Evolutionary conservation across 768 basidiomycete species (phyloP).

Genomic region (Agaricus blazei): DNA sequence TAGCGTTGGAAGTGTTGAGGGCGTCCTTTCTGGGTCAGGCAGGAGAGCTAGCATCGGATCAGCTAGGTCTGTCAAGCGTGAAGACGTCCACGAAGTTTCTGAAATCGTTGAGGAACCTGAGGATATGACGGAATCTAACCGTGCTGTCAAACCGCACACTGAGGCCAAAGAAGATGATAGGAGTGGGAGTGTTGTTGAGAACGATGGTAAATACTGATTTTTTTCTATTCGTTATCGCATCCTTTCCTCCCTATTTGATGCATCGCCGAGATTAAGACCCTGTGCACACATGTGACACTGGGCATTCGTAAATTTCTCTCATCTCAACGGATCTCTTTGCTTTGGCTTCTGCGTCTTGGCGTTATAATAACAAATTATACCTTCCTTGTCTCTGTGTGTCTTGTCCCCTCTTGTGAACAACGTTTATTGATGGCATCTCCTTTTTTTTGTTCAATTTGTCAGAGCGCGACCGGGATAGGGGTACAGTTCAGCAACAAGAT

Average conservation of each 20-base stretch:
- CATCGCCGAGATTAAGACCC: neutral
- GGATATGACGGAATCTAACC: neutral
- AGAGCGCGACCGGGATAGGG: neutral
- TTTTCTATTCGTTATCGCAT: slow-evolving; percentile 3
- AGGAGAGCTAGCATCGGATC: slow-evolving; percentile 6
- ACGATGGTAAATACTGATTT: slow-evolving; percentile 31
- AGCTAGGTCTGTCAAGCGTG: neutral
- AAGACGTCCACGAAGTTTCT: neutral
- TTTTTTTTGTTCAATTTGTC: neutral
- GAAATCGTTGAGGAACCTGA: slow-evolving; percentile 4
- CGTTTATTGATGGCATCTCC: neutral
- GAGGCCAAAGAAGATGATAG: neutral
- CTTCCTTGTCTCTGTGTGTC: too few relatives aligned
- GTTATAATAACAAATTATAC: too few relatives aligned
- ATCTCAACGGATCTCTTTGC: too few relatives aligned
- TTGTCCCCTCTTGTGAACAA: too few relatives aligned
- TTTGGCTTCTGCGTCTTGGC: too few relatives aligned
- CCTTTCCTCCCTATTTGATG: neutral
- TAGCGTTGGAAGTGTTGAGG: neutral
- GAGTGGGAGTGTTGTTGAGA: slow-evolving; percentile 2
- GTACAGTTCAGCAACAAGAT: slow-evolving; percentile 2
- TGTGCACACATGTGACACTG: too few relatives aligned
- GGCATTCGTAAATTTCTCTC: too few relatives aligned
- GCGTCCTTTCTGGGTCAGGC: neutral
- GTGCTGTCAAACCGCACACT: neutral